Evolutionary conservation across 2,329 filamentous ascomycete species (phyloP), one percentile per base, ranked within the genome.

Genomic region (Verticillium alfalfae): DNA sequence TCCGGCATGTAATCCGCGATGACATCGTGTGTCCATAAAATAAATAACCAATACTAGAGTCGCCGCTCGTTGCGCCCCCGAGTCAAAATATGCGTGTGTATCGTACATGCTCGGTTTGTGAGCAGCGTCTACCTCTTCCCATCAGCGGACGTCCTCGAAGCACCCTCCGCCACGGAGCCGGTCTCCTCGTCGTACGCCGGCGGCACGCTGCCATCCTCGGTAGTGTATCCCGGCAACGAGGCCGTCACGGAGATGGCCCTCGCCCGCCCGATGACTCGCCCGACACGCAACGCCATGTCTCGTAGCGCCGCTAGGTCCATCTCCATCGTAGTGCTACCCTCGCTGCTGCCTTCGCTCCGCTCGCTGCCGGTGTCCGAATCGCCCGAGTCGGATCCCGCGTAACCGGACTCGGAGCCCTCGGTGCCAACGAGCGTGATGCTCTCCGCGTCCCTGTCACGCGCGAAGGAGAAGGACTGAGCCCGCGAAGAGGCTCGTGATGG

Each of bases 361-460:
- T 55, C 52, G 52, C 31, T 34, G 22, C 16, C 52, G 18, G 52
- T 22, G 18, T 34, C 54, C 13, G 26, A 34, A 15, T 56, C 54
- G 16, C 54, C 54, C 26, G 26, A 34, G 15, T 56, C 54, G 54
- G 26, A 56, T 15, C 26, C 26, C 12, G 26, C 54, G 13, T 36
- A 34, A 31, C 54, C 54, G 15, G 54, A 56, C 18, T 59, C 45
- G 7, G 34, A 49, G 31, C 58, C 39, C 45, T 59, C 58, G 7
- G 58, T 52, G n/a, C 58, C 58, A n/a, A 59, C 45, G 9, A 59
- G 58, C 5, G 58, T 59, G 18, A 59, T 59, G 41, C 58, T 59
- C 18, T 59, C 58, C 8, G 41, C 45, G 34, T 59, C 58, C 12
- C 34, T 31, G 15, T 56, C 54, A 4, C 39, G 39, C 12, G 16